Percentiles rank a stretch among this genome's conserved stretches.
These are phyloP conservation scores for Penicillium janthinellum DNA, from an alignment of 2,329 filamentous ascomycete genomes.

Conservation along the genomic window DNA sequence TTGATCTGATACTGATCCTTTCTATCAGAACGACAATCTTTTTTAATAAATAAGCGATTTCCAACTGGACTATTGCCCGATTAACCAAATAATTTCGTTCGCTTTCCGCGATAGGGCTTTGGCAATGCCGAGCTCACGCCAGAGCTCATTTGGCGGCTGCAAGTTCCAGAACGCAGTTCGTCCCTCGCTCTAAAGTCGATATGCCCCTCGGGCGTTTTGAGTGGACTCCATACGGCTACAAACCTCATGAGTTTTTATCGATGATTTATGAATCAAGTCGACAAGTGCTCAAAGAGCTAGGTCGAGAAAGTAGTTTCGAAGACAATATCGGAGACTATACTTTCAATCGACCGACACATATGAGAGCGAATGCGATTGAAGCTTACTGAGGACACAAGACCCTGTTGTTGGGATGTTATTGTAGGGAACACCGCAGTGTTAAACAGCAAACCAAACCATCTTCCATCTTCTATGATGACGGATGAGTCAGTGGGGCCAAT, in stretches of 20 bases:
- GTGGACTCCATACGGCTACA: conserved; percentile 24
- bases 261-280: conserved; percentile 33
- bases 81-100: conserved; percentile 28
- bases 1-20: conserved; percentile 12
- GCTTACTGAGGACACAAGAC: too few relatives aligned
- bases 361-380: too few relatives aligned
- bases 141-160: conserved; percentile 29
- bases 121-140: conserved; percentile 27
- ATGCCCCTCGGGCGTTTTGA: conserved; percentile 24
- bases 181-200: conserved; percentile 24
- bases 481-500: too few relatives aligned
- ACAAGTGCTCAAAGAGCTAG: conserved; percentile 27
- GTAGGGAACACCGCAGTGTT: too few relatives aligned
- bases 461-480: too few relatives aligned
- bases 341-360: conserved; percentile 7
- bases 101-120: conserved; percentile 29
- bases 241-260: conserved; percentile 25
- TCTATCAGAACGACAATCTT: conserved; percentile 30
- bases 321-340: conserved; percentile 34
- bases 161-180: conserved; percentile 21
- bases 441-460: too few relatives aligned
- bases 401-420: too few relatives aligned
- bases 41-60: conserved; percentile 34
- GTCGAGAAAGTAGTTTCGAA: conserved; percentile 28
- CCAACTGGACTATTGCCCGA: conserved; percentile 32